Percentiles rank a stretch among this genome's conserved stretches.
Evolutionary conservation across 192 early-diverging fungal genomes (phyloP).

Genomic region (Entophlyctis luteolus): DNA sequence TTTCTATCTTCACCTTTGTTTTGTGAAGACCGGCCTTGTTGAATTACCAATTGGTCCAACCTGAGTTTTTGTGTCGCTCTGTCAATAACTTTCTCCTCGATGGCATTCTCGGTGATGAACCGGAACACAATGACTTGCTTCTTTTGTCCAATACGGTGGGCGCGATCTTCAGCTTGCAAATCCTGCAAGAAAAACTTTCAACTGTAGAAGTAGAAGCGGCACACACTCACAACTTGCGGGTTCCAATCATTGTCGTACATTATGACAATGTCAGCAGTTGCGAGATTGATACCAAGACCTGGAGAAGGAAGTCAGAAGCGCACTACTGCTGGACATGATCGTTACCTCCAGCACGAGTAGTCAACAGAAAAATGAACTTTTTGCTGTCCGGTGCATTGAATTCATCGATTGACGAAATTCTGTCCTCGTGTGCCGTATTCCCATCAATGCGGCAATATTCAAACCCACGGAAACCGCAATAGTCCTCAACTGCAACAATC

Average conservation of each 20-base stretch:
- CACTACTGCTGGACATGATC: not conserved
- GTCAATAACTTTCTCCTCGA: slow-evolving; percentile 97
- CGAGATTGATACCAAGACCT: slow-evolving; percentile 93
- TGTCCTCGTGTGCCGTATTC: slow-evolving; percentile 89
- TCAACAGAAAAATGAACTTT: slow-evolving; percentile 95
- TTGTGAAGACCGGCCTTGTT: slow-evolving; percentile 82
- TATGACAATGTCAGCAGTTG: slow-evolving; percentile 91
- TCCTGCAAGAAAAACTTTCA: slow-evolving; percentile 15
- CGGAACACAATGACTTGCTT: slow-evolving; percentile 96
- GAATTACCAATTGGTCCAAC: slow-evolving; percentile 97
- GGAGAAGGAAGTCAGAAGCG: not conserved
- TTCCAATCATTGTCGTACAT: slow-evolving; percentile 96
- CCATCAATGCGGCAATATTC: slow-evolving; percentile 96
- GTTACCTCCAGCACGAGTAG: slow-evolving; percentile 85
- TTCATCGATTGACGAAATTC: slow-evolving; percentile 88
- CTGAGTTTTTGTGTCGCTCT: slow-evolving; percentile 94
- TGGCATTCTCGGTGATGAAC: slow-evolving; percentile 93
- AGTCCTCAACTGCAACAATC: slow-evolving; percentile 87
- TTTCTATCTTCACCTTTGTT: slow-evolving; percentile 40
- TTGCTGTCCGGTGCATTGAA: slow-evolving; percentile 83
- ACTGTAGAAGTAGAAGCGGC: not conserved
- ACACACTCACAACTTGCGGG: slow-evolving; percentile 41
- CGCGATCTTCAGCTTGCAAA: slow-evolving; percentile 84
- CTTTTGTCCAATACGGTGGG: slow-evolving; percentile 98
- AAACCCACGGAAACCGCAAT: slow-evolving; percentile 85